Base-by-base conservation (phyloP, 2,329 filamentous ascomycete genomes). In the Parastagonospora avenae region DNA sequence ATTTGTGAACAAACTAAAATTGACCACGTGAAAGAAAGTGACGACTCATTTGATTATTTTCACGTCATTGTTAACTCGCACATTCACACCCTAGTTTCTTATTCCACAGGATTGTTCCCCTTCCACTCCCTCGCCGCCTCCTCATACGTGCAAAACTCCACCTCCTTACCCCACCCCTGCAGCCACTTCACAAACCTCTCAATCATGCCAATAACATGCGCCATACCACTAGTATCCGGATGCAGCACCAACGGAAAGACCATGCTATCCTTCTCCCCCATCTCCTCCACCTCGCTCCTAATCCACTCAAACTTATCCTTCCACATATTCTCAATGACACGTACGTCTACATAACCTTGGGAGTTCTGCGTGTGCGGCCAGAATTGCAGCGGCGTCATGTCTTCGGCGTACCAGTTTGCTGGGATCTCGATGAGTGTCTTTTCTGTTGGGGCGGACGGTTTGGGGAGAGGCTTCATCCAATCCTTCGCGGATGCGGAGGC, bases 311-410 rank as follows among this genome's bases (percentile, higher is more conserved):
- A 84, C 10, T 81, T 77, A 59, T 85, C 83, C 59, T 76, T 80
- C 84, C 84, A 86, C 74, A 86, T 81, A 52, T 80, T 76, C 73
- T 86, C 83, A 27, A 86, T 77, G 1, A 81, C 76, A 8, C 79
- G 74, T 4, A 80, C 78, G 46, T 82, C 80, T 0, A 85, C 82
- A 60, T 85, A 86, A 1, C 84, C 84, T 37, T 81, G 79, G 2
- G 78, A 81, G 52, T 85, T 85, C 1, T 74, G 61, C 9, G 71
- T 72, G 44, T 79, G 73, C 7, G 78, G 78, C 47, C 69, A 77
- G 56, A 74, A 80, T 39, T 79, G 77, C 52, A 81, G 52, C 0
- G 78, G 79, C 42, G 78, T 80, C 74, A 78, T 80, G 54, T 82
- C 80, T 60, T 82, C 79, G 44, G 72, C 73, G 55, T 82, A 81